A percentile compares a stretch with the other conserved stretches of the same genome.
Conservation (phyloP, 1,284 basidiomycete species). For the Rhizopogon parksii region DNA sequence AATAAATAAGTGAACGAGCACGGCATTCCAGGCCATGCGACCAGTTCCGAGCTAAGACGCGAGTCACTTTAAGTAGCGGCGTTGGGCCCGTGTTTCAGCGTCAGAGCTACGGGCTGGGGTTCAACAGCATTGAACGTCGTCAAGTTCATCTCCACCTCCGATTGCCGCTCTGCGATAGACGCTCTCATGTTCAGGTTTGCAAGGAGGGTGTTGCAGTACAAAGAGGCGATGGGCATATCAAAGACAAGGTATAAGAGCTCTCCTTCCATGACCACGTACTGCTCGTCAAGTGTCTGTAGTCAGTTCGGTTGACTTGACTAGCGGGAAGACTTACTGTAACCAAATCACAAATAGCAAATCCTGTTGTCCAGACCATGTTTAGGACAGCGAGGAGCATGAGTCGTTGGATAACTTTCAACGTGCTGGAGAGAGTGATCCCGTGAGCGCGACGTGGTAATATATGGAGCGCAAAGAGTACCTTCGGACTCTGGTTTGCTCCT, state of each 20-base stretch:
- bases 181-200: conserved; percentile 33
- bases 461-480: neutral
- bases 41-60: neutral
- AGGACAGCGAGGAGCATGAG: conserved; percentile 15
- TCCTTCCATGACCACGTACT: conserved; percentile 16
- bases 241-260: conserved; percentile 10
- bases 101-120: neutral
- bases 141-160: conserved; percentile 61
- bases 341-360: conserved; percentile 12
- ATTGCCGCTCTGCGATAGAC: conserved; percentile 82
- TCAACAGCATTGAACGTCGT: neutral
- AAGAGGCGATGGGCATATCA: conserved; percentile 23
- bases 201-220: conserved; percentile 28
- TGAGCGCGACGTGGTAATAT: neutral
- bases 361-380: conserved; percentile 16
- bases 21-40: neutral
- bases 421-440: neutral
- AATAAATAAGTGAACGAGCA: neutral
- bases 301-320: neutral
- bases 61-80: neutral
- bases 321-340: conserved; percentile 4
- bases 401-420: conserved; percentile 9
- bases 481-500: neutral
- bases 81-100: neutral
- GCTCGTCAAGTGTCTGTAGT: conserved; percentile 35